Evolutionary conservation across 768 basidiomycete genomes (phyloP).

Genomic region (Termitomyces sp.): DNA sequence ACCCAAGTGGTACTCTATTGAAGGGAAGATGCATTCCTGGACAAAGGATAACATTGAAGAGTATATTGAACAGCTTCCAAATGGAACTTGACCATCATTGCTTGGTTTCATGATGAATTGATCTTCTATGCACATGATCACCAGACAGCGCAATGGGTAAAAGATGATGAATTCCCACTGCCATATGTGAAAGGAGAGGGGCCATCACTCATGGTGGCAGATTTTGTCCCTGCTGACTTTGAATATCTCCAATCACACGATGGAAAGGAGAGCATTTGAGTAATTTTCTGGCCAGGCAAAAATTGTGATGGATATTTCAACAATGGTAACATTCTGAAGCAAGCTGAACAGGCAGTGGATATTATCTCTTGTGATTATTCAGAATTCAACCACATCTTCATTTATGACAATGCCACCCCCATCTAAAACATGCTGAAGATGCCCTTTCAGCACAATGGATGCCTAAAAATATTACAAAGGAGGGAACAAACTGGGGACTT

Average conservation of each 20-base stretch:
- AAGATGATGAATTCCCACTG: too few relatives aligned
- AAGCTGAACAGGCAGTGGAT: too few relatives aligned
- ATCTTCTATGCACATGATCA: too few relatives aligned
- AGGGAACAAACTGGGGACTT: neutral
- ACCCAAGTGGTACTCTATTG: slow-evolving; percentile 12
- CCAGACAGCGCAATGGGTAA: too few relatives aligned
- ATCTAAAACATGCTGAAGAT: neutral
- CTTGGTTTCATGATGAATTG: slow-evolving; percentile 27
- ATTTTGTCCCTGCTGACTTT: slow-evolving; percentile 31
- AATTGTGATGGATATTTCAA: too few relatives aligned
- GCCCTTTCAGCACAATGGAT: neutral
- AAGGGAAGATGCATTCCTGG: slow-evolving; percentile 6
- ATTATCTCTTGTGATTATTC: too few relatives aligned
- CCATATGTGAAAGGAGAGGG: too few relatives aligned
- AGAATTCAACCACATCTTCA: too few relatives aligned
- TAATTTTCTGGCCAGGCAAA: too few relatives aligned
- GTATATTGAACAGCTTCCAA: too few relatives aligned
- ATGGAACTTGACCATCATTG: slow-evolving; percentile 6
- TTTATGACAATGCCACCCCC: too few relatives aligned
- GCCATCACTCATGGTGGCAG: slow-evolving; percentile 30
- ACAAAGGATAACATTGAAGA: too few relatives aligned
- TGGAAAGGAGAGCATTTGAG: slow-evolving; percentile 13
- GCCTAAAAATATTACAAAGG: neutral
- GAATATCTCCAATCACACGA: slow-evolving; percentile 22
- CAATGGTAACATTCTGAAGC: neutral